A percentile compares a stretch with the other conserved stretches of the same genome.
Evolutionary conservation across 352 stramenopile species (phyloP).

Genomic region (Phytophthora sansomeana): DNA sequence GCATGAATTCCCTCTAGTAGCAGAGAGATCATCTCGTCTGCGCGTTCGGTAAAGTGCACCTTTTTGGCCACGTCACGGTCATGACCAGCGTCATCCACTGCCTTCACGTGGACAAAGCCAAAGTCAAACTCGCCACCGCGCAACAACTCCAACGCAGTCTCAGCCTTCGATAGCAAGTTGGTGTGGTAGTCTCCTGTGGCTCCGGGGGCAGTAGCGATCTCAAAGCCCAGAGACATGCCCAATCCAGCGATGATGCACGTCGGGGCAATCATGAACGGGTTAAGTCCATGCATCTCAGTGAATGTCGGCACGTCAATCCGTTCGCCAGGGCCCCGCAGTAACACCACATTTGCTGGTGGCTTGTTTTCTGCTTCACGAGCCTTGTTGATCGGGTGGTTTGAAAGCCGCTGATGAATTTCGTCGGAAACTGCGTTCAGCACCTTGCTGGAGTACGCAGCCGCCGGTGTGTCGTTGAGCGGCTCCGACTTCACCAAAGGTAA

Average conservation of each 20-base stretch:
- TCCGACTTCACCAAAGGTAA: conserved; percentile 69
- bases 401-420: conserved; percentile 69
- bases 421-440: conserved; percentile 83
- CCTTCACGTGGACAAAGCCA: conserved; percentile 88
- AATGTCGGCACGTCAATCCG: conserved; percentile 89
- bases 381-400: conserved; percentile 82
- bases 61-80: conserved; percentile 88
- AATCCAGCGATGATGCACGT: conserved; percentile 91
- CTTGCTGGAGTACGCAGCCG: conserved; percentile 82
- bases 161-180: conserved; percentile 81
- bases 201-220: conserved; percentile 71
- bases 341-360: conserved; percentile 87
- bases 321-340: conserved; percentile 84
- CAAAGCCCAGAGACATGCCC: conserved; percentile 87
- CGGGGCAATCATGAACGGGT: conserved; percentile 89
- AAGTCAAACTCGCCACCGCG: conserved; percentile 64
- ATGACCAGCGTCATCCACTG: conserved; percentile 88
- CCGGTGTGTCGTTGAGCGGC: conserved; percentile 65
- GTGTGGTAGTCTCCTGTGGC: conserved; percentile 90
- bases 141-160: conserved; percentile 70
- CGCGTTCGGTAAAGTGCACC: conserved; percentile 85
- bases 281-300: conserved; percentile 81
- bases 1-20: conserved; percentile 65
- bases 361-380: conserved; percentile 53
- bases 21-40: conserved; percentile 81